A percentile compares a stretch with the other conserved stretches of the same genome.
Evolutionary conservation across 495 filamentous ascomycete genomes (phyloP).

Genomic region (Tetracladium setigerum): DNA sequence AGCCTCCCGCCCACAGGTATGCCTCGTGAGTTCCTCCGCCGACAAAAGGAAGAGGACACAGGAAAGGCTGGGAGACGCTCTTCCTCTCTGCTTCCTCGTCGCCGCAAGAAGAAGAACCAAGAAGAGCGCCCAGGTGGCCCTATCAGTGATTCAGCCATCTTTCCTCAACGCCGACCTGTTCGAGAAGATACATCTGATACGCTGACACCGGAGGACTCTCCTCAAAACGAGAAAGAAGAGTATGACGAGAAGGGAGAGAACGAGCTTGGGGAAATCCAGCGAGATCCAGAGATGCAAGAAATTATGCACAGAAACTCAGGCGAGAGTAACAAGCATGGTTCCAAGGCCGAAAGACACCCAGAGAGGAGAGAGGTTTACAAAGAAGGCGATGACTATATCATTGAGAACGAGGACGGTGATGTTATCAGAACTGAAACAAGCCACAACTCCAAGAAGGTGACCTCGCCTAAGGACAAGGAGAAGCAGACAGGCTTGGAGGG

Average conservation of each 20-base stretch:
- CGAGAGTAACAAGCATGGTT: slow-evolving; percentile 24
- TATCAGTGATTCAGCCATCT: slow-evolving; percentile 84
- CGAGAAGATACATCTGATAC: slow-evolving; percentile 18
- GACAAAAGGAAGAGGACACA: slow-evolving; percentile 70
- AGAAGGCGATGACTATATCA: slow-evolving; percentile 74
- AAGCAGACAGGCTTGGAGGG: slow-evolving; percentile 53
- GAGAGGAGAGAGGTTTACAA: slow-evolving; percentile 58
- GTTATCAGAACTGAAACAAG: slow-evolving; percentile 49
- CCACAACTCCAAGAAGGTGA: slow-evolving; percentile 39
- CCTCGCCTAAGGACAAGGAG: slow-evolving; percentile 49
- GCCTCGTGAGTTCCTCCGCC: slow-evolving; percentile 74
- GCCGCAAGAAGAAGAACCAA: slow-evolving; percentile 49
- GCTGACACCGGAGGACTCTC: slow-evolving; percentile 23
- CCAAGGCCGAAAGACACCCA: slow-evolving; percentile 21
- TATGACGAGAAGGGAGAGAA: slow-evolving; percentile 23
- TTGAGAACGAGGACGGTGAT: slow-evolving; percentile 85
- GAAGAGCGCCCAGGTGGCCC: slow-evolving; percentile 73
- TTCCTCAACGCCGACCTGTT: slow-evolving; percentile 50
- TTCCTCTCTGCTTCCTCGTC: slow-evolving; percentile 51
- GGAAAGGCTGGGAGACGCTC: slow-evolving; percentile 44
- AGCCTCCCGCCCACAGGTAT: slow-evolving; percentile 68
- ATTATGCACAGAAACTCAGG: slow-evolving; percentile 22
- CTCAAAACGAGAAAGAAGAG: slow-evolving; percentile 25
- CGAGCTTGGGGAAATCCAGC: slow-evolving; percentile 17
- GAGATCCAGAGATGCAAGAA: slow-evolving; percentile 20